phyloP scores from a whole-genome alignment of 2,329 filamentous ascomycete species.

The Falciphora oryzae region DNA sequence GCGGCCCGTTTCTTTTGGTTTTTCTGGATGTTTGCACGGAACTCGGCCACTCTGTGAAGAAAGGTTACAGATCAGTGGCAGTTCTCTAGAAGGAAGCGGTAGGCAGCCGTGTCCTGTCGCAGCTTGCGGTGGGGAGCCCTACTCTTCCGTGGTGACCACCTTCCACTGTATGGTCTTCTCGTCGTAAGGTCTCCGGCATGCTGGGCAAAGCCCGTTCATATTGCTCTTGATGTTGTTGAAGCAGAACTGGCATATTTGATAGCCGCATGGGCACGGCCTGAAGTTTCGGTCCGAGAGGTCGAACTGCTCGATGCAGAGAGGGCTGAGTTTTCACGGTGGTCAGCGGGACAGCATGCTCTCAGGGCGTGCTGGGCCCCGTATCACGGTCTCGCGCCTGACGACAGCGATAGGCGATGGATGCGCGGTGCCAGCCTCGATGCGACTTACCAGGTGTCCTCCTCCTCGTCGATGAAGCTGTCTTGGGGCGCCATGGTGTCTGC shows the following conservation, averaged over 20 bases:
- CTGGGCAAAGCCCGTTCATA: constrained; percentile 96
- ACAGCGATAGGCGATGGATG: background rate
- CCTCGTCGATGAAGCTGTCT: constrained; percentile 66
- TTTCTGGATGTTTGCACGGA: constrained; percentile 74
- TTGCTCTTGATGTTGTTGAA: constrained; percentile 99
- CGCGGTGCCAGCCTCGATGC: background rate
- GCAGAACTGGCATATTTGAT: constrained; percentile 99
- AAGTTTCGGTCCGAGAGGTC: constrained; percentile 97
- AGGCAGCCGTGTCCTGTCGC: background rate
- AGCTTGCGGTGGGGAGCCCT: constrained; percentile 34
- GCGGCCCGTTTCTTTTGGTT: constrained; percentile 88
- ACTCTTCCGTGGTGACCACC: constrained; percentile 92
- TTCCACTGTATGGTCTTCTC: constrained; percentile 98
- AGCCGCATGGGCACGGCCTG: constrained; percentile 92
- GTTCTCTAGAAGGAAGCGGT: background rate
- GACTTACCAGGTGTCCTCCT: constrained; percentile 62
- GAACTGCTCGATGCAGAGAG: constrained; percentile 97
- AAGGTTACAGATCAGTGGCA: constrained; percentile 17
- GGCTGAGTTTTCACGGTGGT: constrained; percentile 47
- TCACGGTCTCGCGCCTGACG: background rate
- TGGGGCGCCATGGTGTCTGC: constrained; percentile 54
- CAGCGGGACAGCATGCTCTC: constrained; percentile 16
- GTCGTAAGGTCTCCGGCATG: constrained; percentile 90
- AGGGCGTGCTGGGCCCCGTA: too few relatives aligned
- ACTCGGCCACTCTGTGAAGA: constrained; percentile 61